These are phyloP conservation scores for Lachnellula suecica DNA, from an alignment of 2,329 filamentous ascomycete genomes.

Conservation along the genomic window DNA sequence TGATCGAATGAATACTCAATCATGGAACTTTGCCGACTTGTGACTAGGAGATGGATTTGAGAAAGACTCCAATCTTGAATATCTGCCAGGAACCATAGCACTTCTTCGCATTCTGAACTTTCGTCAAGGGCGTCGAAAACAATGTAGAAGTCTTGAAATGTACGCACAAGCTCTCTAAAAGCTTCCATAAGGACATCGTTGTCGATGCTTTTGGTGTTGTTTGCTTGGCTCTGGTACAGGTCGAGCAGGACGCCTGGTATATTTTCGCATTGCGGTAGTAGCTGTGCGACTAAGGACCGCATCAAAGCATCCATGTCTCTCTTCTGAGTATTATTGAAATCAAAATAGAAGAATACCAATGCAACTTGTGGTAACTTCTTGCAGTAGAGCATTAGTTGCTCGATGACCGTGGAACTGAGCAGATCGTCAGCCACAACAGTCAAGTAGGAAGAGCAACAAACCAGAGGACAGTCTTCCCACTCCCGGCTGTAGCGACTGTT, in stretches of 20 bases:
- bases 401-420: slow-evolving; percentile 33
- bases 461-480: slow-evolving; percentile 40
- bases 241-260: slow-evolving; percentile 10
- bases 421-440: neutral
- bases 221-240: slow-evolving; percentile 12
- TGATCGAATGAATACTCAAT: slow-evolving; percentile 30
- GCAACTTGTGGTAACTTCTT: slow-evolving; percentile 24
- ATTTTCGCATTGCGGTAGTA: slow-evolving; percentile 29
- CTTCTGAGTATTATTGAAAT: slow-evolving; percentile 37
- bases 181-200: slow-evolving; percentile 10
- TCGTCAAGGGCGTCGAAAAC: slow-evolving; percentile 40
- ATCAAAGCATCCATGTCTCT: slow-evolving; percentile 34
- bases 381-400: slow-evolving; percentile 21
- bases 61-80: slow-evolving; percentile 18
- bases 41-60: slow-evolving; percentile 25
- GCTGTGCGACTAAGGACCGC: slow-evolving; percentile 35
- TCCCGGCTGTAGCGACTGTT: slow-evolving; percentile 31
- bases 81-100: slow-evolving; percentile 29
- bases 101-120: slow-evolving; percentile 25
- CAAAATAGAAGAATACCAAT: slow-evolving; percentile 41
- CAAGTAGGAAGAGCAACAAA: slow-evolving; percentile 13
- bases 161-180: slow-evolving; percentile 16
- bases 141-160: slow-evolving; percentile 35
- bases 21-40: slow-evolving; percentile 34
- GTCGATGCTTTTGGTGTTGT: slow-evolving; percentile 4